A percentile compares a stretch with the other conserved stretches of the same genome.
These are phyloP conservation scores for Neoboletus brunneissimus DNA, from an alignment of 768 basidiomycete genomes.

Conservation along the genomic window DNA sequence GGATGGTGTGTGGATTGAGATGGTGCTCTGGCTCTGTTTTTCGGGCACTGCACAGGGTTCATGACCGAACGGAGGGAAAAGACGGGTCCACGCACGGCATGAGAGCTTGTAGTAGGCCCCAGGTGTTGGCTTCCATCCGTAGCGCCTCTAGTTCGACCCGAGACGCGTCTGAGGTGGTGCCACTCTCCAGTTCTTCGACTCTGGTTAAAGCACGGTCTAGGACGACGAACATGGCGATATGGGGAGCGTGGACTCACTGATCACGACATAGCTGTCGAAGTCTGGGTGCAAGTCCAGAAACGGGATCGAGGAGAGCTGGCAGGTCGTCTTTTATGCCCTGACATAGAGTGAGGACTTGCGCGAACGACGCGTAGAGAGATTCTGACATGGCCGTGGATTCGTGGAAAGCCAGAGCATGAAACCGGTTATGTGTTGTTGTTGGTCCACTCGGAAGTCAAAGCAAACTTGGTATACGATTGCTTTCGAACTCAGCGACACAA, in stretches of 20 bases:
- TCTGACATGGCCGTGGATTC: slow-evolving; percentile 25
- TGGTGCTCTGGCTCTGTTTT: slow-evolving; percentile 54
- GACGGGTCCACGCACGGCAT: slow-evolving; percentile 55
- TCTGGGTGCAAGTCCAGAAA: slow-evolving; percentile 67
- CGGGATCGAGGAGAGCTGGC: slow-evolving; percentile 58
- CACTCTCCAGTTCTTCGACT: slow-evolving; percentile 51
- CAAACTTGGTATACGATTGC: neutral
- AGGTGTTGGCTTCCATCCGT: slow-evolving; percentile 76
- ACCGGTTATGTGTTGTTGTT: neutral
- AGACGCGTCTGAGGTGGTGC: slow-evolving; percentile 34
- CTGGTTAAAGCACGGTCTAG: slow-evolving; percentile 31
- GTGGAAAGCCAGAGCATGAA: neutral
- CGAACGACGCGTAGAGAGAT: slow-evolving; percentile 59
- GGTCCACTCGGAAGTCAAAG: neutral
- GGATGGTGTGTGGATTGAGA: slow-evolving; percentile 52
- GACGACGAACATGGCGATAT: neutral
- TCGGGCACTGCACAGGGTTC: slow-evolving; percentile 47
- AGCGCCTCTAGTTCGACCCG: slow-evolving; percentile 59
- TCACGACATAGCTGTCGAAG: slow-evolving; percentile 51
- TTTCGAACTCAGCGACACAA: slow-evolving; percentile 6
- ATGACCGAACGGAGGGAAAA: neutral
- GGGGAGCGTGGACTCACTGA: slow-evolving; percentile 44
- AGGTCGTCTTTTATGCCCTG: slow-evolving; percentile 58
- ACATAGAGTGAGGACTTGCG: slow-evolving; percentile 60
- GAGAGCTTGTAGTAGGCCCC: slow-evolving; percentile 75